Evolutionary conservation across 2,329 filamentous ascomycete species (phyloP), one percentile per base, ranked within the genome.

Genomic region (Exophiala xenobiotica): DNA sequence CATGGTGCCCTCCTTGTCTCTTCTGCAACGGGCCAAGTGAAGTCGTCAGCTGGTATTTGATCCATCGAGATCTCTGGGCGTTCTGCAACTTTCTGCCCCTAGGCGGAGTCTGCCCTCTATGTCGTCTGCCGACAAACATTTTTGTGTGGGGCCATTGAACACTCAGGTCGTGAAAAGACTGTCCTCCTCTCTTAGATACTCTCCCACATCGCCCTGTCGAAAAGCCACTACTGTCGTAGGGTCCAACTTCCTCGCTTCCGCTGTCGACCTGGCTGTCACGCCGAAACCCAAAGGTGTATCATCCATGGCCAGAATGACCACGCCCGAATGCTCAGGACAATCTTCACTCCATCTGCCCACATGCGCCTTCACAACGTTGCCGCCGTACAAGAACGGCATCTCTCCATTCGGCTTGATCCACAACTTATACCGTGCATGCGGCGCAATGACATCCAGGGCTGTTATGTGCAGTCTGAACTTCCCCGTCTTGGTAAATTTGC

Each of bases 321-420:
- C 86, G 35, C 93, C 93, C 64, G 90, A 86, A 71, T 97, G 91
- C 72, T 95, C 90, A 0, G 92, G 91, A 64, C 87, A 91, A 74
- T 97, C 92, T 65, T 96, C 90, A 33, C 84, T 88, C 85, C 88
- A 92, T 56, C 90, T 76, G 16, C 89, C 89, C 14, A 93, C 81
- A 68, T 90, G 87, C 24, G 86, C 87, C 70, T 89, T 89, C 61
- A 95, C 82, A 46, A 95, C 79, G 70, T 97, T 91, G 51, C 89
- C 88, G 46, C 93, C 93, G 72, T 97, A 99, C 40, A 99, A 74
- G 70, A 95, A 97, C 1, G 93, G 92, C 90, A 96, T 96, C 66
- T 95, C 91, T 61, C 93, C 93, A 72, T 97, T 97, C 53, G 85
- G 81, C 73, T 95, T 95, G 61, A 99, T 86, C 90, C 91, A 97